phyloP scores from a whole-genome alignment of 345 rosid genomes.

The Populus simonii region DNA sequence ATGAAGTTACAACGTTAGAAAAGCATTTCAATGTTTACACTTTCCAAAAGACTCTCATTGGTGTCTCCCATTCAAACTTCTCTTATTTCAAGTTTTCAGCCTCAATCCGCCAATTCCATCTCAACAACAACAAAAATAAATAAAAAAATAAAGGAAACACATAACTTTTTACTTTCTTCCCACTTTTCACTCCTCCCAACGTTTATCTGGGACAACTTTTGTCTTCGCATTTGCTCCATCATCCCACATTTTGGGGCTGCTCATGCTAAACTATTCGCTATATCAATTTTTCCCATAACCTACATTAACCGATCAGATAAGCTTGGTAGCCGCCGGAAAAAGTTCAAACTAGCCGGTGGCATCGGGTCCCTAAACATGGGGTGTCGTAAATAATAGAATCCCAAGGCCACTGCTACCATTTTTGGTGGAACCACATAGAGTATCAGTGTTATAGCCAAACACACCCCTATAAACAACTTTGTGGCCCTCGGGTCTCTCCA shows the following conservation, averaged over 20 bases:
- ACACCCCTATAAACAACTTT: constrained; percentile 74
- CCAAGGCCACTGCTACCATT: constrained; percentile 95
- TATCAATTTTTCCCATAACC: constrained; percentile 15
- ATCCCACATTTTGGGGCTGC: neutral
- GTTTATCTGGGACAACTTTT: neutral
- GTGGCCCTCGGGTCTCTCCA: constrained; percentile 99
- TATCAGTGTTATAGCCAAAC: constrained; percentile 60
- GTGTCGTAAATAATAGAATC: constrained; percentile 87
- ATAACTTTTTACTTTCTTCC: constrained; percentile 8
- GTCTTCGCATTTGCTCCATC: neutral
- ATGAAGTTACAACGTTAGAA: no score
- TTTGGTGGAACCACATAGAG: constrained; percentile 82
- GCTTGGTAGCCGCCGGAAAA: constrained; percentile 91
- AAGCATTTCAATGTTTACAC: constrained; percentile 19
- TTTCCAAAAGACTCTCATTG: constrained; percentile 2
- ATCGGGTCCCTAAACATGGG: constrained; percentile 94
- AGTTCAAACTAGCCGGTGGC: constrained; percentile 85
- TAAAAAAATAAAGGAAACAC: neutral
- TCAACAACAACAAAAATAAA: neutral
- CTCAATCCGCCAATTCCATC: constrained; percentile 7
- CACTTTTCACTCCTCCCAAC: constrained; percentile 17
- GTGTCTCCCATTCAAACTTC: neutral
- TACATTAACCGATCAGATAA: constrained; percentile 86
- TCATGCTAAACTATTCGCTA: neutral
- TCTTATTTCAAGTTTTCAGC: constrained; percentile 35